A percentile compares a stretch with the other conserved stretches of the same genome.
Conservation (phyloP, 495 filamentous ascomycete genomes). For the Talaromyces liani region DNA sequence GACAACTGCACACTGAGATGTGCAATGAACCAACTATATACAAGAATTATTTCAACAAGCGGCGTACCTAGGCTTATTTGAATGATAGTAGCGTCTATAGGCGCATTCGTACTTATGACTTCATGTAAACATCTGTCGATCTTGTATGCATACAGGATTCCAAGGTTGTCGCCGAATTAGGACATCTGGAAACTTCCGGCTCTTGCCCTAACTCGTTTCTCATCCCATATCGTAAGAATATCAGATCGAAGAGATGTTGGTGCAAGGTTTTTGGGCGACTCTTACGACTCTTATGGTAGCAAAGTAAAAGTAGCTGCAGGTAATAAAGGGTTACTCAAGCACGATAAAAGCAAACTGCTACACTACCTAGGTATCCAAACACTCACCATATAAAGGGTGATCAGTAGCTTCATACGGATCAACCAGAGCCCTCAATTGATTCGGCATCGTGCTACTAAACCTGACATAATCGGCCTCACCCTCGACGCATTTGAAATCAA, state of each 20-base stretch:
- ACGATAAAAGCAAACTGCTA: too few species aligned
- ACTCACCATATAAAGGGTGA: conserved; percentile 8
- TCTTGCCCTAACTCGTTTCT: neutral
- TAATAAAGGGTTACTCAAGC: neutral
- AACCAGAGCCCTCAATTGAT: conserved; percentile 1
- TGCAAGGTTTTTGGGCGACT: neutral
- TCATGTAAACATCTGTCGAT: neutral
- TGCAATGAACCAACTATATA: neutral
- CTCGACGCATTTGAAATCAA: conserved; percentile 8
- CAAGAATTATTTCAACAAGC: neutral
- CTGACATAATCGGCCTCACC: conserved; percentile 6
- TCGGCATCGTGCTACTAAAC: conserved; percentile 7
- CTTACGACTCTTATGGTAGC: neutral
- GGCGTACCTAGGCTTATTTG: neutral
- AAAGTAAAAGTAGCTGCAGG: conserved; percentile 5
- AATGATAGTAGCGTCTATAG: too few species aligned
- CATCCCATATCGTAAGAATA: neutral
- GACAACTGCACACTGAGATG: neutral
- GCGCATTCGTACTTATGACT: neutral
- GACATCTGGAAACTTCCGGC: neutral
- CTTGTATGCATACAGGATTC: neutral
- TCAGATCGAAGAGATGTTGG: neutral
- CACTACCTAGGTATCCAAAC: neutral
- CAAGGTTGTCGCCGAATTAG: neutral
- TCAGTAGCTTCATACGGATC: conserved; percentile 6